Evolutionary conservation across 1,284 basidiomycete genomes (phyloP), one percentile per base, ranked within the genome.

Genomic region (Naganishia albida): DNA sequence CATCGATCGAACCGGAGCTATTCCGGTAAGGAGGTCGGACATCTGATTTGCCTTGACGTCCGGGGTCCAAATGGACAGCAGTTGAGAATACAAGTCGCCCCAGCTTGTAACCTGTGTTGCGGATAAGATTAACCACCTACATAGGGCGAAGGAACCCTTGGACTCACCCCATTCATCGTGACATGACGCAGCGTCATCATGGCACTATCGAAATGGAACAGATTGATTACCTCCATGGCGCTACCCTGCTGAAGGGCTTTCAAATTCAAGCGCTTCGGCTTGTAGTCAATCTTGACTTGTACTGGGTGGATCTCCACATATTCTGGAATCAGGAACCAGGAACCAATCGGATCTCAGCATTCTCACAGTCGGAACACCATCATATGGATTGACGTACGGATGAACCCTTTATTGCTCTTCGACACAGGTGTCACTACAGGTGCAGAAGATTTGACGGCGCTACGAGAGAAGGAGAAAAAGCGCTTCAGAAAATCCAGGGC

Each of bases 11-110:
- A 99, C 92, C 0, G 96, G 95, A 2, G 93, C 86, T 1, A 99
- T 90, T 2, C 95, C 95, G n/a, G 93, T 93, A 51, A 99, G 90
- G 52, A 99, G 91, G 71, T 99, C 95, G 4, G 92, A 91, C 7
- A 99, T 84, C 74, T 99, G 96, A 28, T 96, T 97, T 1, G 95
- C 93, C 78, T 98, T 98, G 63, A 99, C 94, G 77, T 99, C 96
- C 1, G 95, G 96, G 1, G 95, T 97, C 96, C 96, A 99, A 39
- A 98, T 83, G 74, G 98, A 95, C 73, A 99, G 95, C 34, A 99
- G 82, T 56, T 91, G 84, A 71, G 94, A 90, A 68, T 92, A 93
- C 38, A 99, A 82, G 43, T 88, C 85, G 12, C 89, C 83, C 89
- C 91, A 93, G 23, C 93, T 93, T 23, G 88, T 89, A 57, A 98